Evolutionary conservation across 75 land plant genomes (phyloP), one percentile per base, ranked within the genome.

Genomic region (Chamaecyparis obtusa): DNA sequence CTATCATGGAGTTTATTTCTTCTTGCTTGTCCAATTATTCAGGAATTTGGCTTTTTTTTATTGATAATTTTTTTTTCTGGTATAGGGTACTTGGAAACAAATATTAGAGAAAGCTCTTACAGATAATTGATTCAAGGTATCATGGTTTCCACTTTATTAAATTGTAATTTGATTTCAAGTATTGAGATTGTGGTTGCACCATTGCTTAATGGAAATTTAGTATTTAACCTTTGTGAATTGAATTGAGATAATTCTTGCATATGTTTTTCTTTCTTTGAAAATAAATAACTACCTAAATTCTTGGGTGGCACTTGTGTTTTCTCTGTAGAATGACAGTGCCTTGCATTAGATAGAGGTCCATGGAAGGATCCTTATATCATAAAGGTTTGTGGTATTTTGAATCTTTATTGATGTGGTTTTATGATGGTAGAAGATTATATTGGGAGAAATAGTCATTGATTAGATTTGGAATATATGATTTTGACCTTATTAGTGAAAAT

Each of bases 121-220:
- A 96, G 86, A 87, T 95, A 11, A 96, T 96, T 89, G 97, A 96
- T 93, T 95, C 95, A 49, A 93, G 94, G 98, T 96, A 83, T 43
- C 13, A 13, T 84, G 15, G n/a, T 54, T 84, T 41, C 24, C 37
- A 33, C 77, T 88, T 75, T 44, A 51, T 24, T 9, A 80, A 9
- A 43, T 79, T 55, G 16, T 2, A 36, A 55, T 56, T 30, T 83
- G 64, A 37, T 32, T 13, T 46, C 16, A 35, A 19, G 67, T 21
- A 3, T 41, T 36, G 36, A 37, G 13, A 74, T 67, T 81, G n/a
- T 19, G 30, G 56, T 11, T 83, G 16, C 13, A 51, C 16, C 16
- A 51, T 51, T 51, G 72, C 36, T 43, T 11, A 8, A 67, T 32
- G 7, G 39, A 36, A 80, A 51, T 87, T 85, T 36, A 71, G 77